These are phyloP conservation scores for Linnemannia exigua DNA, from an alignment of 192 early-diverging fungal species.

Conservation along the genomic window DNA sequence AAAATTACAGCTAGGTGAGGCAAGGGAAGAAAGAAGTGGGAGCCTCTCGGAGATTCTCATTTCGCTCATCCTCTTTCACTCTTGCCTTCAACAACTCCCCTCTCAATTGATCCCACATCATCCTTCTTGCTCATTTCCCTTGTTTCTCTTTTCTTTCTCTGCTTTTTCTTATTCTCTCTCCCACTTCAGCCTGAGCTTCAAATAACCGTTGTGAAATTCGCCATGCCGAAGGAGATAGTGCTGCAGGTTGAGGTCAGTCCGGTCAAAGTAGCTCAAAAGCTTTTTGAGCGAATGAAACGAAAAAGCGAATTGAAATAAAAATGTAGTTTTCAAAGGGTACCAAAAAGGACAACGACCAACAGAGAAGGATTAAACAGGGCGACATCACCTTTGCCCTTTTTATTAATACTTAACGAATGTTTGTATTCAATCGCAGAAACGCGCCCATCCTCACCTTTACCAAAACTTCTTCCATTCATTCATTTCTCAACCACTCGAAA, in stretches of 20 bases:
- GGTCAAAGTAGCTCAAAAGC: background rate
- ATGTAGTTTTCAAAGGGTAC: background rate
- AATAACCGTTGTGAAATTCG: background rate
- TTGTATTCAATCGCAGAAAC: background rate
- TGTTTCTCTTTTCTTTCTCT: background rate
- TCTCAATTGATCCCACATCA: too few relatives aligned
- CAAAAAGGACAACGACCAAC: background rate
- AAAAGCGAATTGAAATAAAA: background rate
- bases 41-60: conserved; percentile 1
- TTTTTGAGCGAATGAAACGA: conserved; percentile 1
- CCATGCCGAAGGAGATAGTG: background rate
- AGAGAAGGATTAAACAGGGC: background rate
- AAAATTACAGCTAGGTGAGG: too few relatives aligned
- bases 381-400: too few relatives aligned
- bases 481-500: too few relatives aligned
- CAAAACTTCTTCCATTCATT: too few relatives aligned
- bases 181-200: background rate
- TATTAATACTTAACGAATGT: too few relatives aligned
- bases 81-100: background rate
- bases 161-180: background rate
- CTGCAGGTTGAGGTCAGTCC: background rate
- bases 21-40: background rate
- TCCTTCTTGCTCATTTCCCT: background rate
- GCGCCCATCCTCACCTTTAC: too few relatives aligned
- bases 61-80: background rate